A percentile compares a stretch with the other conserved stretches of the same genome.
phyloP scores from a whole-genome alignment of 2,329 filamentous ascomycete species.

The Sporothrix brunneoviolacea region DNA sequence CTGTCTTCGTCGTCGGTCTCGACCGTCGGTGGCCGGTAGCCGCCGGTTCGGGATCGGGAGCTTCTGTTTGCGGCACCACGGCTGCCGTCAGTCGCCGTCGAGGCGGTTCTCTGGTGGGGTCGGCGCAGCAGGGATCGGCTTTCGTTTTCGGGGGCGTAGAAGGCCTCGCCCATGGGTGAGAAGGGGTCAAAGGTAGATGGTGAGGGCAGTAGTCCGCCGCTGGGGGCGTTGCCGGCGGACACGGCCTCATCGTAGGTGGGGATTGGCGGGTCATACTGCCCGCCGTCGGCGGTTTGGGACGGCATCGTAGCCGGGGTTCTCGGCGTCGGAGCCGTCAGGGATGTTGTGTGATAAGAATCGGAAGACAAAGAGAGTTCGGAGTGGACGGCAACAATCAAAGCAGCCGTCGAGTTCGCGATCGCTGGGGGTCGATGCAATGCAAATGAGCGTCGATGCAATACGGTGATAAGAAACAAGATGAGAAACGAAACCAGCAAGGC shows the following conservation, averaged over 20 bases:
- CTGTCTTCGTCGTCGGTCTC: constrained; percentile 65
- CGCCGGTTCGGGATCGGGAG: constrained; percentile 38
- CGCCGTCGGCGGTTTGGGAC: constrained; percentile 32
- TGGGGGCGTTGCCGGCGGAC: constrained; percentile 45
- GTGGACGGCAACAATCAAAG: too few species aligned
- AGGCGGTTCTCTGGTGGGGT: constrained; percentile 36
- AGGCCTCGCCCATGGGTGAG: constrained; percentile 53
- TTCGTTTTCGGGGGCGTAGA: constrained; percentile 63
- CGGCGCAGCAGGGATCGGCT: constrained; percentile 64
- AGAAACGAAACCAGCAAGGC: too few species aligned
- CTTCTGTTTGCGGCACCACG: constrained; percentile 23
- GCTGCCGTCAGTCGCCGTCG: constrained; percentile 25
- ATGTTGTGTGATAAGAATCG: neutral
- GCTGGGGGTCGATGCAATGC: too few species aligned
- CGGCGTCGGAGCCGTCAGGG: neutral
- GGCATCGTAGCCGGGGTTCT: neutral
- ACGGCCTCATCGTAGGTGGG: constrained; percentile 79
- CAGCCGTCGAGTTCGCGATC: too few species aligned
- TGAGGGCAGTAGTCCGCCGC: constrained; percentile 11
- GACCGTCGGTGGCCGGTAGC: constrained; percentile 76
- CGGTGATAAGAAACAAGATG: too few species aligned
- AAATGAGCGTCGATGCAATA: too few species aligned
- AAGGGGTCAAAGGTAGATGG: constrained; percentile 37
- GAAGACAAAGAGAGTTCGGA: neutral
- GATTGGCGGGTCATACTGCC: constrained; percentile 62